Conservation (phyloP, 331 rosid species). For the Ulmus americana region DNA sequence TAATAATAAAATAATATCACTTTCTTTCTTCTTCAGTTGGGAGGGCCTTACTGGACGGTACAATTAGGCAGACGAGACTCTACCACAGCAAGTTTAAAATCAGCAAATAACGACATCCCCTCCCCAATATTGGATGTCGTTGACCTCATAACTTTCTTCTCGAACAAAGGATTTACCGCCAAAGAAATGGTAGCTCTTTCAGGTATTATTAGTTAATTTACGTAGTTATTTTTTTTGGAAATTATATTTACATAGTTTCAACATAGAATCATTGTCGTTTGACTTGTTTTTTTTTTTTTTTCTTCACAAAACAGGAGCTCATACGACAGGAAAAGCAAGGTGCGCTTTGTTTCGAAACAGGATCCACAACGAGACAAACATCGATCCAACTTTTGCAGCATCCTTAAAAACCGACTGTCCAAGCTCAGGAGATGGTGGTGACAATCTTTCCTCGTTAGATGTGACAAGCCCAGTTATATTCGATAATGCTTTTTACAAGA, state of each 20-base stretch:
- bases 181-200: slow-evolving; percentile 63
- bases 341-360: slow-evolving; percentile 58
- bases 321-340: slow-evolving; percentile 74
- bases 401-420: slow-evolving; percentile 49
- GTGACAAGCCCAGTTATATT: slow-evolving; percentile 39
- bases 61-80: slow-evolving; percentile 69
- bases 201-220: slow-evolving; percentile 27
- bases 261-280: no score
- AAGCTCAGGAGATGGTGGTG: slow-evolving; percentile 44
- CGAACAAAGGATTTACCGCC: slow-evolving; percentile 55
- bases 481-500: slow-evolving; percentile 62
- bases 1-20: background rate
- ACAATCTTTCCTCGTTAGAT: slow-evolving; percentile 56
- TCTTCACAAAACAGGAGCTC: slow-evolving; percentile 43
- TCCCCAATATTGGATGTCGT: slow-evolving; percentile 53
- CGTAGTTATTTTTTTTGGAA: no score
- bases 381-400: slow-evolving; percentile 50
- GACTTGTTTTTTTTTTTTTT: background rate
- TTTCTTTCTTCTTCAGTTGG: slow-evolving; percentile 31
- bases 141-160: slow-evolving; percentile 44
- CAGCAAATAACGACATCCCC: slow-evolving; percentile 56
- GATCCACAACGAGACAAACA: slow-evolving; percentile 53
- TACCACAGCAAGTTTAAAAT: slow-evolving; percentile 55
- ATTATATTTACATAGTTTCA: background rate
- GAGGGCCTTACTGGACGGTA: slow-evolving; percentile 62